Conservation (phyloP, 345 rosid genomes). For the Barbarea vulgaris region DNA sequence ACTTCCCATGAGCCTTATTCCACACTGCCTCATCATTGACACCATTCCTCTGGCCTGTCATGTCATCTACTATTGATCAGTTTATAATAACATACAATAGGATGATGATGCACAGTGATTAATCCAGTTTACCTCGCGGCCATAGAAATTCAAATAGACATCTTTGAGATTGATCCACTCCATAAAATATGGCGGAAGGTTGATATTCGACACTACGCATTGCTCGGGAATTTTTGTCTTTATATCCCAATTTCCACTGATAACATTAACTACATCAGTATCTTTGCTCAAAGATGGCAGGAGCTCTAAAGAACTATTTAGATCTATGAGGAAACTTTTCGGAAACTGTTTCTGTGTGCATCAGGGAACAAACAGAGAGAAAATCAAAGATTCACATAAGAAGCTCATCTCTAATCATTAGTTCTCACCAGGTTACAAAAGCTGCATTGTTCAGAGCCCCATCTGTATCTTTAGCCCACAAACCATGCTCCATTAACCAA, state of each 20-base stretch:
- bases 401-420: not conserved
- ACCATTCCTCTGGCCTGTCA: constrained; percentile 91
- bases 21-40: constrained; percentile 83
- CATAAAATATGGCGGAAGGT: constrained; percentile 77
- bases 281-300: not conserved
- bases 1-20: constrained; percentile 65
- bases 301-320: constrained; percentile 1
- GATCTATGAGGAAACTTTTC: not conserved
- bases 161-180: constrained; percentile 96
- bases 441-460: constrained; percentile 70
- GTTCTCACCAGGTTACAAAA: constrained; percentile 84
- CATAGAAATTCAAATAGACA: constrained; percentile 72
- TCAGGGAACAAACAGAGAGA: not conserved
- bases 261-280: constrained; percentile 31
- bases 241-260: constrained; percentile 97
- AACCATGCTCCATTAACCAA: constrained; percentile 68
- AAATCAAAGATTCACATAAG: not conserved
- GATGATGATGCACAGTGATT: not conserved
- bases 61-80: not conserved
- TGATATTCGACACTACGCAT: constrained; percentile 65
- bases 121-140: constrained; percentile 53
- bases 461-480: constrained; percentile 61
- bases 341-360: not conserved
- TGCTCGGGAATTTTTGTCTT: constrained; percentile 88
- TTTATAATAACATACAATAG: not conserved